Evolutionary conservation across 75 land plant genomes (phyloP), one percentile per base, ranked within the genome.

Genomic region (Sequoiadendron giganteum): DNA sequence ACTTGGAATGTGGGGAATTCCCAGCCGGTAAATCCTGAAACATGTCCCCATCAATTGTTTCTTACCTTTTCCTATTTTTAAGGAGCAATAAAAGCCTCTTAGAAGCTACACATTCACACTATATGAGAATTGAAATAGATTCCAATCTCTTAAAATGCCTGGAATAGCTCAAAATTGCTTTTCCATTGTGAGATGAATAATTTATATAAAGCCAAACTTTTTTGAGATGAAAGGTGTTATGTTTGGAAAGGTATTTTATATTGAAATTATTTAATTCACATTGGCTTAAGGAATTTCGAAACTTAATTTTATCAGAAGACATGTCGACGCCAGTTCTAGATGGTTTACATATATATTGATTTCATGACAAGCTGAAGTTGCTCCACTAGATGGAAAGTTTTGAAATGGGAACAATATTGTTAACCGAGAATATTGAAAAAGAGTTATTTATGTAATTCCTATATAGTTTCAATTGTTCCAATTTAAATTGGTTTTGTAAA

Each of bases 1-100:
- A 92, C 92, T 5, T 92, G 93, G 93, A 92, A 92, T 54, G 92
- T 92, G 14, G 92, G 93, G 25, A 92, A 92, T 85, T 86, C 93
- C 32, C 83, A 88, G 11, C 93, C 93, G 68, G 90, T 90, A 89
- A 13, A 75, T 42, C 32, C 25, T 16, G 48, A 28, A 38, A 25
- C 11, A 3, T 3, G 52, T 81, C 30, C 45, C 48, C 13, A 45
- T 81, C 48, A 81, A 45, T 42, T 45, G 30, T 81, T 81, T 45
- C 28, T 25, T 81, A 1, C 13, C 25, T 16, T 28, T 45, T 81
- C 7, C 43, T 7, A 4, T 78, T 28, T 81, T 81, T 10, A 10
- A 25, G 43, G 48, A 45, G 21, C 52, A 25, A 34, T 73, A 5
- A 65, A 65, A 25, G 28, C 1, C 15, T 73, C 8, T 28, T 34